Conservation (phyloP, 192 early-diverging fungal genomes). For the Rhizophagus sp. region DNA sequence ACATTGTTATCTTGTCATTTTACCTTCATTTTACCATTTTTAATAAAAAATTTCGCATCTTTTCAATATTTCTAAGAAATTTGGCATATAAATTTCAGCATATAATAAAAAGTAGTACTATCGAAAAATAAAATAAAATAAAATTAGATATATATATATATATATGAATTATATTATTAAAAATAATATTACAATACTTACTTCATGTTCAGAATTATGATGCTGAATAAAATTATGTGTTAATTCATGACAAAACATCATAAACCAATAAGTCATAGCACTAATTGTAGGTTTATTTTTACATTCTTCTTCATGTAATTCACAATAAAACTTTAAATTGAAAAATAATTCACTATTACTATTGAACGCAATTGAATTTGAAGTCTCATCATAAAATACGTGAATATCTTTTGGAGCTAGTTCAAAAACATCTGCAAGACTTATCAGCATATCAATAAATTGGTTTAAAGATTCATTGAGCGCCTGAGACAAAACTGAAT, state of each 20-base stretch:
- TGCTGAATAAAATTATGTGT: conserved; percentile 70
- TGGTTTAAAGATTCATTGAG: conserved; percentile 30
- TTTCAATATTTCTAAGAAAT: not conserved
- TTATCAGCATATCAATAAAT: conserved; percentile 47
- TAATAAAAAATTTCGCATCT: not conserved
- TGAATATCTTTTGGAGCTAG: conserved; percentile 59
- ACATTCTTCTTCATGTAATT: conserved; percentile 54
- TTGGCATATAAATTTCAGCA: not conserved
- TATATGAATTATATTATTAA: not conserved
- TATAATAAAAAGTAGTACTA: not conserved
- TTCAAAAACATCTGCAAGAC: conserved; percentile 61
- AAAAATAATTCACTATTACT: conserved; percentile 75
- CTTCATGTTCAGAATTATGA: conserved; percentile 76
- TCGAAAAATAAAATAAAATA: not conserved
- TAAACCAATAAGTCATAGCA: conserved; percentile 78
- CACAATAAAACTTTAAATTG: conserved; percentile 78
- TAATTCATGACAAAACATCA: conserved; percentile 81
- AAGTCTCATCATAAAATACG: conserved; percentile 74
- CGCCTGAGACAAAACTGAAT: conserved; percentile 35
- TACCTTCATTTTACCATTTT: too few relatives aligned
- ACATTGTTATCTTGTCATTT: too few relatives aligned
- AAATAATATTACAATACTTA: not conserved
- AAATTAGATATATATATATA: too few relatives aligned
- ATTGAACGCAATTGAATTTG: conserved; percentile 81
- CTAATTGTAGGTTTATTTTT: conserved; percentile 31